phyloP scores from a whole-genome alignment of 2,329 filamentous ascomycete species.

The Aspergillus hiratsukae region DNA sequence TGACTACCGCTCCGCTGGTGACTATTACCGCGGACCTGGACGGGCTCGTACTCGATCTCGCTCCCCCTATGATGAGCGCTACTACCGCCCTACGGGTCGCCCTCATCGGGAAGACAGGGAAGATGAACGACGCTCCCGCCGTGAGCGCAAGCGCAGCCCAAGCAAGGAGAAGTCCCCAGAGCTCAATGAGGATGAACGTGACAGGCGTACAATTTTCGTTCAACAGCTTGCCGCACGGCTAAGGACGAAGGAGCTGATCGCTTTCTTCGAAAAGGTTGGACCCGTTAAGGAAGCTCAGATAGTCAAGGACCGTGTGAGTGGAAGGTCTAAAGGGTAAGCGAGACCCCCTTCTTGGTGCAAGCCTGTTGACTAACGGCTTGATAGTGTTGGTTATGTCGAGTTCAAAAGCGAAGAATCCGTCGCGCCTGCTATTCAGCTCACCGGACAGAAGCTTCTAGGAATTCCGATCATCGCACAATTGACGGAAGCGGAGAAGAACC shows the following conservation, averaged over 20 bases:
- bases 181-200: constrained; percentile 90
- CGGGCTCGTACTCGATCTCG: constrained; percentile 66
- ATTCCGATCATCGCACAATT: constrained; percentile 98
- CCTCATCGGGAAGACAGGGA: constrained; percentile 47
- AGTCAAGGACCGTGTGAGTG: constrained; percentile 94
- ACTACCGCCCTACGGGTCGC: constrained; percentile 49
- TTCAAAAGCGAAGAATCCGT: constrained; percentile 96
- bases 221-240: constrained; percentile 95
- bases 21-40: constrained; percentile 65
- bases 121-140: constrained; percentile 47
- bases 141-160: constrained; percentile 47
- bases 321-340: constrained; percentile 90
- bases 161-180: constrained; percentile 53
- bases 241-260: constrained; percentile 84
- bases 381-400: constrained; percentile 96
- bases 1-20: constrained; percentile 54
- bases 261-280: constrained; percentile 93
- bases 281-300: constrained; percentile 97
- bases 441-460: constrained; percentile 95
- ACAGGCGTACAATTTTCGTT: constrained; percentile 94
- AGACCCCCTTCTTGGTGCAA: constrained; percentile 1
- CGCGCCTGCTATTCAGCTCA: constrained; percentile 89
- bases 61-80: constrained; percentile 61
- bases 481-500: constrained; percentile 98
- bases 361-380: constrained; percentile 9